Base-by-base conservation (phyloP, 1,284 basidiomycete genomes). In the Ustilago cynodontis region DNA sequence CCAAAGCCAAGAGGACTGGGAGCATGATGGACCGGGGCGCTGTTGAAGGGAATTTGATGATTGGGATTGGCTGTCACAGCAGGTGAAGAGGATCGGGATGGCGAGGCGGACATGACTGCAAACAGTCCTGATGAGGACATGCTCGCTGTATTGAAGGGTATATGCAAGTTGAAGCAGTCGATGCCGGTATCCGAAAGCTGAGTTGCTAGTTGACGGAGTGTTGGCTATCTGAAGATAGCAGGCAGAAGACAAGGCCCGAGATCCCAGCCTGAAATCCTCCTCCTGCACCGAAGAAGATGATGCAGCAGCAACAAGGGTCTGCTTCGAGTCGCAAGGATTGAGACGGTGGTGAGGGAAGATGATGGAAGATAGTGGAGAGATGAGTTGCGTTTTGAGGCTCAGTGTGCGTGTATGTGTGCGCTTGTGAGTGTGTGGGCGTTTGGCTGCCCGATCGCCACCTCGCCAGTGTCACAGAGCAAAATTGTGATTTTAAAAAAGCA, bases 1-100 rank as follows among this genome's bases (percentile, higher is more conserved):
- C 78, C 78, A 31, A 80, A 80, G n/a, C 72, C 77, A 16, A 80
- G 68, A 20, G 72, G 77, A 49, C 65, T 72, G 18, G 78, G 78
- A 24, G 70, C 77, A 72, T 80, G 78, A 20, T 80, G 76, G 8
- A 79, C 77, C 0, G 77, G 74, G 13, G 78, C 74, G 29, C 61
- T 62, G 56, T 73, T 72, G 54, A 80, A 80, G 14, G 78, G 78
- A n/a, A 80, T 79, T 47, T 78, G 78, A 47, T 76, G 78, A 29
- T 63, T 76, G 10, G 73, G 63, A 22, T 60, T 61, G 28, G 59
- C 60, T n/a, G 68, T 54, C 28, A 76, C 64, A 4, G 73, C 68
- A 18, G 73, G 73, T 18, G 73, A 76, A 14, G 73, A 76, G n/a
- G 73, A 76, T 22, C 73, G 57, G 4, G 73, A 76, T 8, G 73